Evolutionary conservation across 1,284 basidiomycete species (phyloP).

Genomic region (Apiotrichum gracile): DNA sequence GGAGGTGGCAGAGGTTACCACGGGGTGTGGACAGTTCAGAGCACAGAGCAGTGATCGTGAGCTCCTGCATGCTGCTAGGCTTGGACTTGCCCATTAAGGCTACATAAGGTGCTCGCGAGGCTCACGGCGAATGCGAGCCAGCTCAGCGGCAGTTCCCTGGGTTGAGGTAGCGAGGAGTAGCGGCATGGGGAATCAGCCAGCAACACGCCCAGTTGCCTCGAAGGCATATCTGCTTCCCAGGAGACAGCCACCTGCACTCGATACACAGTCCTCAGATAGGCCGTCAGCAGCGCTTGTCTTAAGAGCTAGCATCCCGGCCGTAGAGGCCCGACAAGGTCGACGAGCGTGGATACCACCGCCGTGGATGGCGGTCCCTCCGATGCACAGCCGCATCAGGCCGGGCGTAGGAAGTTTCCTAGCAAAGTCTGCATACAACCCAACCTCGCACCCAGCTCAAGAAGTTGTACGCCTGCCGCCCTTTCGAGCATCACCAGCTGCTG

Average conservation of each 20-base stretch:
- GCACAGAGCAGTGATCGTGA: conserved; percentile 17
- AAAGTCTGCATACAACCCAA: too few species aligned
- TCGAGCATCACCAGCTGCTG: conserved; percentile 22
- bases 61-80: not conserved
- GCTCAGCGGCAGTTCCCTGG: conserved; percentile 24
- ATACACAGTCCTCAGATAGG: conserved; percentile 20
- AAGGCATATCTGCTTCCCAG: too few species aligned
- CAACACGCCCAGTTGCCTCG: not conserved
- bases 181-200: conserved; percentile 19
- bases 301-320: conserved; percentile 26
- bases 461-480: too few species aligned
- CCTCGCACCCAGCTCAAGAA: too few species aligned
- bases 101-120: conserved; percentile 37
- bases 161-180: conserved; percentile 20
- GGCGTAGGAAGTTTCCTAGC: too few species aligned
- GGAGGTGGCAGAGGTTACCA: conserved; percentile 14
- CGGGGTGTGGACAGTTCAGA: conserved; percentile 17
- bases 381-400: too few species aligned
- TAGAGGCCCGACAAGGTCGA: conserved; percentile 29
- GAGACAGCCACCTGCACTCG: too few species aligned
- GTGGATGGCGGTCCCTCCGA: conserved; percentile 18
- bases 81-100: conserved; percentile 23
- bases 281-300: conserved; percentile 26
- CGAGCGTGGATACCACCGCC: conserved; percentile 22
- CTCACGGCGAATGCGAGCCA: conserved; percentile 45